These are phyloP conservation scores for Geoglossum cookeanum DNA, from an alignment of 2,329 filamentous ascomycete species.

Conservation along the genomic window DNA sequence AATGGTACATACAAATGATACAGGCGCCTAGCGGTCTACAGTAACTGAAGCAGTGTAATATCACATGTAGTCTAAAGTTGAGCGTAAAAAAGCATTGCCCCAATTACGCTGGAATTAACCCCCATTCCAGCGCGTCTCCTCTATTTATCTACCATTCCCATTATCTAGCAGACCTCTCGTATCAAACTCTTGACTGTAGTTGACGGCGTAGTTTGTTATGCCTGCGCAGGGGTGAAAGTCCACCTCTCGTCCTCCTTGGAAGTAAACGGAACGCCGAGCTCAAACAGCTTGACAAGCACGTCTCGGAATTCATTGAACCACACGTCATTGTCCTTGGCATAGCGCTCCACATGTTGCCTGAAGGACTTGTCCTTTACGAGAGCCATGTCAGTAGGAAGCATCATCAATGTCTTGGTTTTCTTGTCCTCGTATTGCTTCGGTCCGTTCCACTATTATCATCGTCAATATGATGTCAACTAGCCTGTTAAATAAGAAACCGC, in stretches of 20 bases:
- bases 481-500: neutral
- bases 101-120: too few relatives aligned
- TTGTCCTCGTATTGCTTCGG: slow-evolving; percentile 83
- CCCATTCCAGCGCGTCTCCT: too few relatives aligned
- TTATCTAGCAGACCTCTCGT: neutral
- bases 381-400: slow-evolving; percentile 84
- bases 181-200: neutral
- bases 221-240: slow-evolving; percentile 38
- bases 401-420: slow-evolving; percentile 78
- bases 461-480: neutral
- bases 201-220: neutral
- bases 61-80: neutral
- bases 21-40: neutral
- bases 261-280: slow-evolving; percentile 81
- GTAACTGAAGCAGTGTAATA: neutral
- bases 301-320: slow-evolving; percentile 90
- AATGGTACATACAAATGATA: neutral
- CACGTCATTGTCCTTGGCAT: slow-evolving; percentile 72
- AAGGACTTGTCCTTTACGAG: slow-evolving; percentile 79
- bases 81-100: too few relatives aligned
- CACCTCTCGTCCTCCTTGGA: slow-evolving; percentile 39
- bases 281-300: slow-evolving; percentile 66
- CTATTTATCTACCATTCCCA: neutral
- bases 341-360: slow-evolving; percentile 60
- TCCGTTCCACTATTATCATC: slow-evolving; percentile 47